Conservation (phyloP, 1,284 basidiomycete genomes). For the Boletus sp. region DNA sequence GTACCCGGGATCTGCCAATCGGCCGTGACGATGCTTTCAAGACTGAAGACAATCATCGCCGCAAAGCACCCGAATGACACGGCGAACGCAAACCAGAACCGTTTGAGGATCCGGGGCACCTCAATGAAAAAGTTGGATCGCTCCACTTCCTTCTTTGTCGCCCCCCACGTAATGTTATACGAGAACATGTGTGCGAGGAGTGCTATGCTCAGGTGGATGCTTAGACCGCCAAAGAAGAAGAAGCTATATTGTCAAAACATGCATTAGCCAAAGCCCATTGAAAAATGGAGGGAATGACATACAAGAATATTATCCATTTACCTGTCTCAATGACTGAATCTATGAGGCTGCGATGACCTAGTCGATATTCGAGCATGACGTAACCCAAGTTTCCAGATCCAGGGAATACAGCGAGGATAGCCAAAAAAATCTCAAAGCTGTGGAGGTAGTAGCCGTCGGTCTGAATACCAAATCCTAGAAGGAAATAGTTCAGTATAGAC, state of each 20-base stretch:
- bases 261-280: not conserved
- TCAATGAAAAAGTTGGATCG: slow-evolving; percentile 85
- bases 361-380: slow-evolving; percentile 71
- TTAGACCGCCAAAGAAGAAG: slow-evolving; percentile 81
- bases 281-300: not conserved
- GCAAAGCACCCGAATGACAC: slow-evolving; percentile 35
- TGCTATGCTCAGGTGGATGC: slow-evolving; percentile 68
- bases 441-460: slow-evolving; percentile 69
- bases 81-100: slow-evolving; percentile 41
- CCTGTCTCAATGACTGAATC: slow-evolving; percentile 38
- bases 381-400: slow-evolving; percentile 68
- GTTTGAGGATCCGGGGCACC: slow-evolving; percentile 73
- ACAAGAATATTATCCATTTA: slow-evolving; percentile 77
- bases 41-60: slow-evolving; percentile 38
- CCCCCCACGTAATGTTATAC: slow-evolving; percentile 81
- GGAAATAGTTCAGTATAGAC: slow-evolving; percentile 67
- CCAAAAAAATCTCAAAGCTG: slow-evolving; percentile 72
- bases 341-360: slow-evolving; percentile 57
- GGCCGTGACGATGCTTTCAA: slow-evolving; percentile 37
- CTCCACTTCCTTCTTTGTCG: slow-evolving; percentile 77
- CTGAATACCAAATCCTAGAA: slow-evolving; percentile 61
- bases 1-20: slow-evolving; percentile 43
- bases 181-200: slow-evolving; percentile 77
- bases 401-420: slow-evolving; percentile 73
- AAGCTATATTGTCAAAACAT: slow-evolving; percentile 43